These are phyloP conservation scores for Skeletonema marinoi DNA, from an alignment of 108 stramenopile genomes.

Conservation along the genomic window DNA sequence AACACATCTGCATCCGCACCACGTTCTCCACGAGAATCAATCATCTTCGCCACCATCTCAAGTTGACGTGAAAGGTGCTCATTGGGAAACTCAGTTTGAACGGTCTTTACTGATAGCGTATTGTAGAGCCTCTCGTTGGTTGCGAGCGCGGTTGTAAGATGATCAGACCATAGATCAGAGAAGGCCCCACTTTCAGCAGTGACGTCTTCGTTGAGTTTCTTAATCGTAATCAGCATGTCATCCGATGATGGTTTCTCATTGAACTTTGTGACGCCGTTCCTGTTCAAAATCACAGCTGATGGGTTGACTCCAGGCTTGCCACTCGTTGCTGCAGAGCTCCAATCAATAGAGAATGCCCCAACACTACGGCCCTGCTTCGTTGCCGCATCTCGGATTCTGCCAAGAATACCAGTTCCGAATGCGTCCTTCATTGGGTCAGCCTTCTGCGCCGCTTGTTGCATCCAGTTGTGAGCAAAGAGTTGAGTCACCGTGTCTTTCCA, in stretches of 20 bases:
- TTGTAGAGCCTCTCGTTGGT: constrained; percentile 24
- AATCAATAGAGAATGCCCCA: constrained; percentile 38
- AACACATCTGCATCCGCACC: constrained; percentile 53
- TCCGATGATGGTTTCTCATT: constrained; percentile 27
- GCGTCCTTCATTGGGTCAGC: constrained; percentile 36
- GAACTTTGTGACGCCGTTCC: constrained; percentile 24
- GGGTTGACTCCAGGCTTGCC: constrained; percentile 34
- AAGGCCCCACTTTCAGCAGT: constrained; percentile 43
- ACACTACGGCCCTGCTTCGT: constrained; percentile 24
- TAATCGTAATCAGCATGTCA: constrained; percentile 43
- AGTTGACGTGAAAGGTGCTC: background rate
- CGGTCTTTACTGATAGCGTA: constrained; percentile 5
- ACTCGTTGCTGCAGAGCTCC: constrained; percentile 22
- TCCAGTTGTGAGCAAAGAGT: constrained; percentile 68
- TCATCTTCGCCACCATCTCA: constrained; percentile 36
- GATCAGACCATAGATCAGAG: constrained; percentile 49
- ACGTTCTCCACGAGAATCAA: constrained; percentile 31
- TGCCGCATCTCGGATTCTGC: constrained; percentile 49
- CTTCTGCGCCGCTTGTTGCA: constrained; percentile 40
- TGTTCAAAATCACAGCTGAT: constrained; percentile 23
- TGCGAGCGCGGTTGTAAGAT: constrained; percentile 20
- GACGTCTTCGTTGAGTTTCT: constrained; percentile 51
- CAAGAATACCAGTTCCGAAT: constrained; percentile 53
- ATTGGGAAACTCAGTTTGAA: background rate
- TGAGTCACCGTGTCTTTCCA: constrained; percentile 28